Evolutionary conservation across 139 green algal genomes (phyloP).

Genomic region (Astrephomene gubernaculifera): DNA sequence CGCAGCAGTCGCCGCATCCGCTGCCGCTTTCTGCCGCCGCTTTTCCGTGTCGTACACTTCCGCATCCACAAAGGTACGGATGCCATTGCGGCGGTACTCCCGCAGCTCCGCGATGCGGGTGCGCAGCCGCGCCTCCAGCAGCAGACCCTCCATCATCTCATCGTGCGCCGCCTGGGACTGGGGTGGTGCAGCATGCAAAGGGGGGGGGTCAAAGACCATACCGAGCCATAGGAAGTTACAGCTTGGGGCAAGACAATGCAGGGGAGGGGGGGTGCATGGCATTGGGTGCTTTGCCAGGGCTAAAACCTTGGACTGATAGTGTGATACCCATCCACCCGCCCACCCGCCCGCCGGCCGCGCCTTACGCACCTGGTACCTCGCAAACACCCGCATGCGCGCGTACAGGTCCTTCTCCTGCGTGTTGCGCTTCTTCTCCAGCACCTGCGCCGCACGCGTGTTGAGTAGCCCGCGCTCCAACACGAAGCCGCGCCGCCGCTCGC

Average conservation of each 20-base stretch:
- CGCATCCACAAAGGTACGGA: conserved; percentile 81
- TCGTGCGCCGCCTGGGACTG: conserved; percentile 75
- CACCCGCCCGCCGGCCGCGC: neutral
- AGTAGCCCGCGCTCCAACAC: conserved; percentile 77
- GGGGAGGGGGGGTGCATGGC: too few relatives aligned
- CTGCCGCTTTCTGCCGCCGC: conserved; percentile 35
- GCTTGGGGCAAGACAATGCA: too few relatives aligned
- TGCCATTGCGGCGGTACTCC: conserved; percentile 73
- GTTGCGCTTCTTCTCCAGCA: conserved; percentile 70
- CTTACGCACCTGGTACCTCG: conserved; percentile 67
- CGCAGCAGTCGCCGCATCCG: conserved; percentile 18
- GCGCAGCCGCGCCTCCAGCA: conserved; percentile 87
- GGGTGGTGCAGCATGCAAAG: too few relatives aligned
- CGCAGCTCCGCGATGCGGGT: conserved; percentile 83
- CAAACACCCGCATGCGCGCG: conserved; percentile 84
- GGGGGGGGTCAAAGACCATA: too few relatives aligned
- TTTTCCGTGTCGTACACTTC: conserved; percentile 75
- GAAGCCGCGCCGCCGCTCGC: conserved; percentile 77
- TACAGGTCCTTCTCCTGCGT: conserved; percentile 78
- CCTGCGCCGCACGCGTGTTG: conserved; percentile 55
- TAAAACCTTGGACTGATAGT: too few relatives aligned
- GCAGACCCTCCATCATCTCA: conserved; percentile 82
- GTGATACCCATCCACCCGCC: too few relatives aligned
- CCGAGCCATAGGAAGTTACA: too few relatives aligned
- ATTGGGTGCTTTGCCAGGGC: too few relatives aligned